A percentile compares a stretch with the other conserved stretches of the same genome.
phyloP scores from a whole-genome alignment of 495 filamentous ascomycete genomes.

The Penicillium egyptiacum region DNA sequence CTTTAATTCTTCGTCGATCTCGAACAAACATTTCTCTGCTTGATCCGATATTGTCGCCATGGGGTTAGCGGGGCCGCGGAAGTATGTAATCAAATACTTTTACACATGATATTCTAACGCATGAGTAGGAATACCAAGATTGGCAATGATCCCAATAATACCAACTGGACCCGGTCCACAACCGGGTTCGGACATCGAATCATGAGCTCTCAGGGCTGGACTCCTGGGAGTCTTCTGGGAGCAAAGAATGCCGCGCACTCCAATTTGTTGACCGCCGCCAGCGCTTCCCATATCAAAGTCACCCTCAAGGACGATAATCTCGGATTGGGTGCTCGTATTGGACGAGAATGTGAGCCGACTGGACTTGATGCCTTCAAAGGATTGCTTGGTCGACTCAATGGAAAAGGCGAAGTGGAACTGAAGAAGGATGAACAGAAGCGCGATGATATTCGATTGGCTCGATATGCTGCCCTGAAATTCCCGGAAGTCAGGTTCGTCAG shows the following conservation, averaged over 20 bases:
- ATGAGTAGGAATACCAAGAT: conserved; percentile 71
- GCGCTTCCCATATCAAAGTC: conserved; percentile 74
- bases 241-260: conserved; percentile 69
- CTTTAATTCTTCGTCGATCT: background rate
- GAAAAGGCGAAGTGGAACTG: conserved; percentile 69
- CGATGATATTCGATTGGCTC: conserved; percentile 61
- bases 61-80: conserved; percentile 72
- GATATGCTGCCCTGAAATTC: conserved; percentile 68
- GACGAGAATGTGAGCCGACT: conserved; percentile 65
- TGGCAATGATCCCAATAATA: conserved; percentile 89
- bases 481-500: conserved; percentile 76
- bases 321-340: conserved; percentile 77
- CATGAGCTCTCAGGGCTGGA: conserved; percentile 85
- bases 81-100: conserved; percentile 46
- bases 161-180: conserved; percentile 80
- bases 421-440: conserved; percentile 61
- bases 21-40: background rate
- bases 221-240: conserved; percentile 77
- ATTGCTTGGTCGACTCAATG: conserved; percentile 84
- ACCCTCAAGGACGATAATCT: conserved; percentile 84
- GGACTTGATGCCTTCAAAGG: conserved; percentile 82
- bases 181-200: conserved; percentile 82
- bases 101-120: conserved; percentile 6
- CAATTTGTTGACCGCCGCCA: conserved; percentile 71
- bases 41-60: conserved; percentile 41